Base-by-base conservation (phyloP, 2,329 filamentous ascomycete species). In the Colletotrichum viniferum region DNA sequence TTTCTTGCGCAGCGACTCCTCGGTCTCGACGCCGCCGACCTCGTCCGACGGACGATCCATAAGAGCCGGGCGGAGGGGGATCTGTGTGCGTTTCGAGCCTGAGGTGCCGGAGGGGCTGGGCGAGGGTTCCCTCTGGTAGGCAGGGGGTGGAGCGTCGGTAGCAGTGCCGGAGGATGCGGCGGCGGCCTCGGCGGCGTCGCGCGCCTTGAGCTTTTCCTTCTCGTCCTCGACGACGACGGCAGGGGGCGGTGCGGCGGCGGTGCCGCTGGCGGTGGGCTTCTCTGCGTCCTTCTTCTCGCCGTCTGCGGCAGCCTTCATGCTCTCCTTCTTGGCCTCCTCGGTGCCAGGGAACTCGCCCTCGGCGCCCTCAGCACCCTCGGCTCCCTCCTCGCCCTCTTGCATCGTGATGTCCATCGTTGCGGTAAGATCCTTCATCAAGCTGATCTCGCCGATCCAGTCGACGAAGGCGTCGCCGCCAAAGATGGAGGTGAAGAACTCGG, bases 321-420 rank as follows among this genome's bases (percentile, higher is more conserved):
- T 91, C 81, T 91, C 88, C 78, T 87, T 87, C 79, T 88, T 86
- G n/a, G 90, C 90, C 60, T 90, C 89, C 8, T 89, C 88, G 16
- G 88, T 91, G 28, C 87, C 90, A 5, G 91, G 89, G 69, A 91
- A 91, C 78, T 92, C 90, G 58, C 82, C 85, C 4, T 89, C 85
- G 16, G 85, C 86, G 55, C 82, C 85, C 4, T 89, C 85, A 16
- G 85, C 86, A 26, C 86, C 87, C n/a, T 88, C 90, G 48, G 89
- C 87, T 77, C 93, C 92, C 79, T 94, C 93, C 80, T 95, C 95
- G 84, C 92, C 92, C 76, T 93, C 92, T 71, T 94, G 90, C 92
- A 96, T 96, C 24, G 95, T 96, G 79, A 99, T 98, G 81, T 99
- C 97, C 96, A 99, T 98, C 60, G 96, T 98, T 81, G 96, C 95